Conservation (phyloP, 2,329 filamentous ascomycete genomes). For the Sphaerostilbella broomeana region DNA sequence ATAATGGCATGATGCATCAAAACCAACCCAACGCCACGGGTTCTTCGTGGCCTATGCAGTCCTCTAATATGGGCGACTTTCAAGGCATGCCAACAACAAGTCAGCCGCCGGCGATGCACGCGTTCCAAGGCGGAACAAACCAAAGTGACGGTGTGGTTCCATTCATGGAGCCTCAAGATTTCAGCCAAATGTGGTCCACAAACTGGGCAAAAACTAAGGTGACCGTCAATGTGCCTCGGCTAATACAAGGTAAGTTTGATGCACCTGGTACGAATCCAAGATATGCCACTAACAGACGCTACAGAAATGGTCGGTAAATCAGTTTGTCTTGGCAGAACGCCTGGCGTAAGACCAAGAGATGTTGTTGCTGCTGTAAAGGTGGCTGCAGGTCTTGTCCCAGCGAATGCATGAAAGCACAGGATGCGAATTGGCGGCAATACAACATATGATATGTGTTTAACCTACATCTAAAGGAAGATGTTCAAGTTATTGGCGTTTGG, state of each 20-base stretch:
- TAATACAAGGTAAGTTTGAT: slow-evolving; percentile 31
- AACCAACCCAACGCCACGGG: no score
- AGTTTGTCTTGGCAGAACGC: slow-evolving; percentile 34
- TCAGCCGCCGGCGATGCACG: neutral
- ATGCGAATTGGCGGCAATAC: no score
- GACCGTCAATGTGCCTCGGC: slow-evolving; percentile 28
- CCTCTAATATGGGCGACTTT: slow-evolving; percentile 1
- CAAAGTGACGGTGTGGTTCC: neutral
- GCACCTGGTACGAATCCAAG: no score
- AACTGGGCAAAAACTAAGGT: slow-evolving; percentile 27
- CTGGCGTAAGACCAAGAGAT: slow-evolving; percentile 34
- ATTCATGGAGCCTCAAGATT: slow-evolving; percentile 8
- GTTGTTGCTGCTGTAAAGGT: slow-evolving; percentile 28
- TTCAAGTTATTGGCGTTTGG: no score
- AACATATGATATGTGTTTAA: no score
- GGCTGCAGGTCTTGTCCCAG: slow-evolving; percentile 17
- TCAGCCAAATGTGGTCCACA: slow-evolving; percentile 6
- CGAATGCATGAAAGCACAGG: no score
- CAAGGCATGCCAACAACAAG: slow-evolving; percentile 3
- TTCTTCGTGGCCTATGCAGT: slow-evolving; percentile 2
- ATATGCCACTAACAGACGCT: neutral
- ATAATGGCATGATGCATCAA: neutral
- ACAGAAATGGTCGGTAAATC: slow-evolving; percentile 30
- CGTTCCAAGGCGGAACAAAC: neutral
- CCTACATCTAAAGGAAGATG: no score